Conservation (phyloP, 1,284 basidiomycete species). For the Trichosporon asahii region DNA sequence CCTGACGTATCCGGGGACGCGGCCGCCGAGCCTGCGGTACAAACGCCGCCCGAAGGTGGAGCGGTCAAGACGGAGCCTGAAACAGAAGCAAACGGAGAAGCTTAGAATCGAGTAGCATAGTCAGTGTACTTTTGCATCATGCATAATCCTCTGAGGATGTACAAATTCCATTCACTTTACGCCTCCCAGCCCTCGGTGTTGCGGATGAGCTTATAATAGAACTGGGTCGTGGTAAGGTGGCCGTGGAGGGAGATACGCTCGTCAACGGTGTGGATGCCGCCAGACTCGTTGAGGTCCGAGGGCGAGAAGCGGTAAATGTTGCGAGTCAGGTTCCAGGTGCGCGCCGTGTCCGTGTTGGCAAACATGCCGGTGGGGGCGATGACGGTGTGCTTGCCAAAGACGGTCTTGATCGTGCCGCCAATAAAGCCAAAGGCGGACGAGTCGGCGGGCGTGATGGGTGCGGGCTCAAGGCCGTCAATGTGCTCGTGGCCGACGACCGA, state of each 20-base stretch:
- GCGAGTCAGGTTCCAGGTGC: conserved; percentile 51
- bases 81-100: background rate
- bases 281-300: conserved; percentile 40
- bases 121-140: conserved; percentile 1
- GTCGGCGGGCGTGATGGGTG: conserved; percentile 52
- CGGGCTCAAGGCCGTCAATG: conserved; percentile 49
- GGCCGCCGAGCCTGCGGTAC: background rate
- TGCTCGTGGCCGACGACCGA: conserved; percentile 13
- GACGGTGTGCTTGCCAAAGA: conserved; percentile 51
- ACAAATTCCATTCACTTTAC: background rate
- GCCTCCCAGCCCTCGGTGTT: conserved; percentile 51
- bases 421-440: conserved; percentile 50
- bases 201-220: conserved; percentile 55
- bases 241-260: conserved; percentile 52
- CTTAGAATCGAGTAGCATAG: background rate
- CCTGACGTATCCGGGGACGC: background rate
- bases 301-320: conserved; percentile 55
- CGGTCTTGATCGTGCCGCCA: conserved; percentile 48
- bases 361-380: conserved; percentile 55
- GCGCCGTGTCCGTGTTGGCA: conserved; percentile 53
- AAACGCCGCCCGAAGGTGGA: background rate
- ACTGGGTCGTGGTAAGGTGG: conserved; percentile 53
- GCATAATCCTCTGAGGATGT: background rate
- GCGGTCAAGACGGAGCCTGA: conserved; percentile 15
- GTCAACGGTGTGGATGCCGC: conserved; percentile 55